Base-by-base conservation (phyloP, 2,329 filamentous ascomycete genomes). In the Fonsecaea erecta region DNA sequence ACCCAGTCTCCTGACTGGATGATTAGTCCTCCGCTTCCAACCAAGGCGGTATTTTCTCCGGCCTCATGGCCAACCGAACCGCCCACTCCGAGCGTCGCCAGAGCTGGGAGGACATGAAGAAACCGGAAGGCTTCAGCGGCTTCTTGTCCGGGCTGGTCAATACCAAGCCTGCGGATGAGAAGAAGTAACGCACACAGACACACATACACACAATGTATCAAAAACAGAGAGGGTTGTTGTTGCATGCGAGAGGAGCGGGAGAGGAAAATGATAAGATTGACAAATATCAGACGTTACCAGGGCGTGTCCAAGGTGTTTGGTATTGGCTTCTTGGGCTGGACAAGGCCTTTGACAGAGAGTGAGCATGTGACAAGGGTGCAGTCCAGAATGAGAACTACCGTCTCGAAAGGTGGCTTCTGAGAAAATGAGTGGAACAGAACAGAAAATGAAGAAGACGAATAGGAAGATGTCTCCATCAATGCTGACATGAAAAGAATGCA, bases 1-100 rank as follows among this genome's bases (percentile, higher is more conserved):
- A 16, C 53, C 46, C 12, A 30, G 26, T 51, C 43, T 30, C 11
- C 28, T 28, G 21, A 14, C 34, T 18, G 30, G n/a, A 24, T 12
- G 4, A n/a, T 53, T 51, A 69, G 68, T 70, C 68, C 16, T 70
- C 68, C 26, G 68, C 65, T 3, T 66, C 65, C 40, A 61, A 61
- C 34, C 65, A 66, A 52, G 65, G 65, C 40, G 68, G 66, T 28
- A 57, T 66, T 34, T 70, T 70, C 61, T 62, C 65, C 52, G 68
- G 68, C 40, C 68, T 70, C 26, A 59, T 70, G 57, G 62, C 62
- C 16, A 62, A 60, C 37, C 63, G 65, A 18, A 54, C n/a, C 53
- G 60, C 52, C 43, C 52, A 65, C 51, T 62, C 63, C 24, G 37
- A 66, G 7, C 65, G 63, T 14, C 63, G 68, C 12, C 65, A 68